Conservation (phyloP, 768 basidiomycete genomes). For the Fibroporia radiculosa region DNA sequence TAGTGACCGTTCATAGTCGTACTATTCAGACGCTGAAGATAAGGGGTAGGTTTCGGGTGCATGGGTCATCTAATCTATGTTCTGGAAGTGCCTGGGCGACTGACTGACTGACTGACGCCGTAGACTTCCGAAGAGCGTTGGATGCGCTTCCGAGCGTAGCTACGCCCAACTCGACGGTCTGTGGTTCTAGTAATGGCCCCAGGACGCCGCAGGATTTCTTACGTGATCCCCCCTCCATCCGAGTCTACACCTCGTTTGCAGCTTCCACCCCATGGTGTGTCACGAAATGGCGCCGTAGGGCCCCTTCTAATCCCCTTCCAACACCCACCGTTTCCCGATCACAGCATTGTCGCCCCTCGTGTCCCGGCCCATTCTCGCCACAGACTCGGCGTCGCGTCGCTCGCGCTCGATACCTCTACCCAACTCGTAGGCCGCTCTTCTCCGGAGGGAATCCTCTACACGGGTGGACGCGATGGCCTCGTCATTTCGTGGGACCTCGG, state of each 20-base stretch:
- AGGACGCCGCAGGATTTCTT: constrained; percentile 69
- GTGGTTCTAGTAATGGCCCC: constrained; percentile 24
- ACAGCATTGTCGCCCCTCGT: constrained; percentile 11
- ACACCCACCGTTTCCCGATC: constrained; percentile 9
- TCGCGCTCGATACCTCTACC: constrained; percentile 85
- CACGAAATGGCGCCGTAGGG: constrained; percentile 57
- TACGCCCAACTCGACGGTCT: not conserved
- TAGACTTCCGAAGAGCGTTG: not conserved
- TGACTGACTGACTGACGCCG: not conserved
- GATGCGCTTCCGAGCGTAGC: not conserved
- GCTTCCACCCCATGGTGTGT: constrained; percentile 58
- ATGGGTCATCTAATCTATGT: not conserved
- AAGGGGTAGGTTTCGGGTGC: no score
- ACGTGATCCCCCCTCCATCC: constrained; percentile 72
- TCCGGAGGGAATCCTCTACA: constrained; percentile 86
- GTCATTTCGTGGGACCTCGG: constrained; percentile 84
- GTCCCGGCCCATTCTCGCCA: constrained; percentile 60
- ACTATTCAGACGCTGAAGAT: no score
- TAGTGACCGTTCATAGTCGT: no score
- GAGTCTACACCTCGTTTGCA: constrained; percentile 56
- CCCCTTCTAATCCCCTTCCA: constrained; percentile 54
- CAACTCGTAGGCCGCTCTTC: constrained; percentile 51
- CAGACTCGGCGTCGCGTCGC: constrained; percentile 75
- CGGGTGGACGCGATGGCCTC: constrained; percentile 83
- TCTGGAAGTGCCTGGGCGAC: not conserved